These are phyloP conservation scores for Aegilops tauschii DNA, from an alignment of 176 grass and related monocot genomes.

Conservation along the genomic window DNA sequence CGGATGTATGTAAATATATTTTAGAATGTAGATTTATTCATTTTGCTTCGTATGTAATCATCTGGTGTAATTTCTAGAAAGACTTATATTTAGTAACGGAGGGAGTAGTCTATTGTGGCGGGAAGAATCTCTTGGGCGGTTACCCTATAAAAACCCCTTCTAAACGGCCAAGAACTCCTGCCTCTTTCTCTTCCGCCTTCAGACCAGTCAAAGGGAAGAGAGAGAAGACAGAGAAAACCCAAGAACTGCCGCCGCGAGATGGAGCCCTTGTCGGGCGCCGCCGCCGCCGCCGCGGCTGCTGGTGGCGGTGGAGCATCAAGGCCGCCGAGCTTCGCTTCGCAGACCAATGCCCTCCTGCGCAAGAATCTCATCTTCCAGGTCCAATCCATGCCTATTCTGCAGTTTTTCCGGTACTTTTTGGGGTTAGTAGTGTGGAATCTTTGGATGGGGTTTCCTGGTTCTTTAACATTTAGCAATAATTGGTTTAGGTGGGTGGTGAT, in stretches of 20 bases:
- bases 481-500: background rate
- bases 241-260: constrained; percentile 24
- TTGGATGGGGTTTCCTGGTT: background rate
- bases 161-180: constrained; percentile 13
- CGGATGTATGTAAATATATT: too few relatives aligned
- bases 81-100: too few relatives aligned
- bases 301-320: background rate
- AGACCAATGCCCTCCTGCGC: constrained; percentile 64
- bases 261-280: constrained; percentile 14
- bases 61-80: too few relatives aligned
- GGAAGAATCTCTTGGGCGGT: background rate
- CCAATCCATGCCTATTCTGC: background rate
- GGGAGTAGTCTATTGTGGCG: background rate
- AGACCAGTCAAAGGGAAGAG: background rate
- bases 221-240: background rate
- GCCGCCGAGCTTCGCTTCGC: constrained; percentile 44
- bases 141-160: constrained; percentile 1
- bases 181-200: background rate
- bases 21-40: too few relatives aligned
- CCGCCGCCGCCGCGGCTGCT: background rate
- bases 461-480: background rate
- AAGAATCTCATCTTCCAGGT: constrained; percentile 74
- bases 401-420: background rate
- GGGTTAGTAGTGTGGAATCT: background rate
- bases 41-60: too few relatives aligned